These are phyloP conservation scores for Mycena sanguinolenta DNA, from an alignment of 768 basidiomycete genomes.

Conservation along the genomic window DNA sequence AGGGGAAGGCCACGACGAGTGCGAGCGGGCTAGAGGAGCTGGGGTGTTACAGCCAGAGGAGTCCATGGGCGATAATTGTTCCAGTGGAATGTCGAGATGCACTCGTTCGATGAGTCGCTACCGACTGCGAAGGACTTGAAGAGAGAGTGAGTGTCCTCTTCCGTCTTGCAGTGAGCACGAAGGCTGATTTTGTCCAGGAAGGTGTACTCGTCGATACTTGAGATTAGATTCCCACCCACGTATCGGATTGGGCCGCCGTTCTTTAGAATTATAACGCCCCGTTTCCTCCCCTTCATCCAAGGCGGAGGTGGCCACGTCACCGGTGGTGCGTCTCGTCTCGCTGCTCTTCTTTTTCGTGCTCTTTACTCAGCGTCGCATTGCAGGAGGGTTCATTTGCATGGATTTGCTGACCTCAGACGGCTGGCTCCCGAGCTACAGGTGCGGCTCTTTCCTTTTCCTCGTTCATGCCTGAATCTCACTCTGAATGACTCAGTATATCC, in stretches of 20 bases:
- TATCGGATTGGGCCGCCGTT: conserved; percentile 82
- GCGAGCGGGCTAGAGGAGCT: conserved; percentile 60
- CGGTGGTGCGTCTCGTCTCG: conserved; percentile 54
- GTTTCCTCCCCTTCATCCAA: conserved; percentile 77
- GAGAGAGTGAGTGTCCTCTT: conserved; percentile 50
- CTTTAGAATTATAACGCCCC: conserved; percentile 81
- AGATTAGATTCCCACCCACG: conserved; percentile 75
- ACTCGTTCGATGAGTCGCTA: conserved; percentile 72
- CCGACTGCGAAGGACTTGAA: conserved; percentile 75
- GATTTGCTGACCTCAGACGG: conserved; percentile 76
- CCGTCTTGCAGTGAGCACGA: background rate
- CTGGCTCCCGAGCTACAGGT: conserved; percentile 80
- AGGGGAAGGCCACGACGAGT: conserved; percentile 54
- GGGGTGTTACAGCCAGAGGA: conserved; percentile 80
- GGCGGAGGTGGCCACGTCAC: conserved; percentile 82
- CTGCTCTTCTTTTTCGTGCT: background rate
- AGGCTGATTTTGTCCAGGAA: conserved; percentile 50
- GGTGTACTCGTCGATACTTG: conserved; percentile 77
- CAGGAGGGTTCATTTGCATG: conserved; percentile 83
- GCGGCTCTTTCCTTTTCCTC: background rate
- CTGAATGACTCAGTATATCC: conserved; percentile 51
- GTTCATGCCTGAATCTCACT: background rate
- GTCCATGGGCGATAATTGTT: conserved; percentile 77
- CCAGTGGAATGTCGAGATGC: conserved; percentile 82
- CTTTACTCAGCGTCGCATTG: conserved; percentile 14